Base-by-base conservation (phyloP, 192 early-diverging fungal genomes). In the Phlyctochytrium arcticum region DNA sequence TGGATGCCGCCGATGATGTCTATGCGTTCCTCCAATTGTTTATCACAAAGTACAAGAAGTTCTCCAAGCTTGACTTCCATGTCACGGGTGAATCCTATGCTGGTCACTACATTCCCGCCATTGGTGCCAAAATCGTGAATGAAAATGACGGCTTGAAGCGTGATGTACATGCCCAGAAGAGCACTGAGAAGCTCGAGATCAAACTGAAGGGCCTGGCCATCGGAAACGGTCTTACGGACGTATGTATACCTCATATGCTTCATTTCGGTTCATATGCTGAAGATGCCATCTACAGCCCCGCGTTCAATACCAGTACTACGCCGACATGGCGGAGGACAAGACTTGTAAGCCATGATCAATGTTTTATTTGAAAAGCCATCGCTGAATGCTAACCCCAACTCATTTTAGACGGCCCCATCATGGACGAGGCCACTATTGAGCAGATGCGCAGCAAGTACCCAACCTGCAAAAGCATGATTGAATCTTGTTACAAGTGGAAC, bases 21-120 rank as follows among this genome's bases (percentile, higher is more conserved):
- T 93, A 95, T 69, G 89, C 85, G 48, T 94, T 99, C 66, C 77
- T 99, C 36, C 93, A 93, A 75, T 79, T 98, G 27, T 93, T 98
- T 82, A 88, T 95, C 60, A 69, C 87, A 56, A 82, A 87, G 62
- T 91, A 92, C 83, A 81, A 85, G n/a, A 65, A 96, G 74, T 98
- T 92, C 67, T 77, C 84, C 10, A 54, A 78, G 30, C 75, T 86
- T 44, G 83, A 88, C 59, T 91, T 98, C 65, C 90, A 94, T 69
- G 80, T 96, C 26, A 90, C 90, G 66, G 95, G 93, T 57, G 92
- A 96, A 37, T 69, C 68, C 1, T 74, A 75, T 21, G 73, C 74
- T 26, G 96, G 96, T 3, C 94, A 96, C 76, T 98, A 97, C 67
- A 82, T 98, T 47, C 96, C 96, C 23, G 94, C 90, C 32, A 87